phyloP scores from a whole-genome alignment of 805 yeast species.

The Spathaspora arborariae region DNA sequence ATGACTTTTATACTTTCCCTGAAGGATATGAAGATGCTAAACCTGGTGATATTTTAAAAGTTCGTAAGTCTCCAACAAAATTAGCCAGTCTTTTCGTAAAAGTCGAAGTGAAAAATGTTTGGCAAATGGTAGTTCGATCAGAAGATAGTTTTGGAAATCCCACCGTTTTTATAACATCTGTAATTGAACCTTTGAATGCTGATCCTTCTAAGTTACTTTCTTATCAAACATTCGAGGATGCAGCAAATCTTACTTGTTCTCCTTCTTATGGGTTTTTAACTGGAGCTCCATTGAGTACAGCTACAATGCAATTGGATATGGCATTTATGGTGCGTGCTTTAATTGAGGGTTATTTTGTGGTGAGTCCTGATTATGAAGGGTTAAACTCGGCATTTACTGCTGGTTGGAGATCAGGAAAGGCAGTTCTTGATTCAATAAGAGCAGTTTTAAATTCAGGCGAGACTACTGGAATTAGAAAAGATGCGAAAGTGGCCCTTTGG shows the following conservation, averaged over 20 bases:
- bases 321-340: slow-evolving; percentile 17
- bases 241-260: slow-evolving; percentile 23
- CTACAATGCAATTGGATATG: slow-evolving; percentile 15
- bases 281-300: slow-evolving; percentile 11
- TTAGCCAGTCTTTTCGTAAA: slow-evolving; percentile 14
- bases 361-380: slow-evolving; percentile 35
- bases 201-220: slow-evolving; percentile 22
- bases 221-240: slow-evolving; percentile 28
- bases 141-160: slow-evolving; percentile 24
- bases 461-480: slow-evolving; percentile 15
- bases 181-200: slow-evolving; percentile 28
- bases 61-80: slow-evolving; percentile 15
- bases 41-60: slow-evolving; percentile 21
- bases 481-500: slow-evolving; percentile 23
- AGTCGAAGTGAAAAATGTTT: slow-evolving; percentile 17
- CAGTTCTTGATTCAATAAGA: slow-evolving; percentile 27
- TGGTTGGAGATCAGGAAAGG: slow-evolving; percentile 29
- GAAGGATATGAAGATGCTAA: slow-evolving; percentile 15
- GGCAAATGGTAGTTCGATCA: slow-evolving; percentile 21
- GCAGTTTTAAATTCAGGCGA: slow-evolving; percentile 18
- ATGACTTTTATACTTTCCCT: slow-evolving; percentile 22
- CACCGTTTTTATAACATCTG: slow-evolving; percentile 22
- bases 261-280: slow-evolving; percentile 21
- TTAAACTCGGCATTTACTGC: slow-evolving; percentile 27
- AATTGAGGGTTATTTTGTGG: slow-evolving; percentile 30